Evolutionary conservation across 2,329 filamentous ascomycete genomes (phyloP).

Genomic region (Ustulina deusta): DNA sequence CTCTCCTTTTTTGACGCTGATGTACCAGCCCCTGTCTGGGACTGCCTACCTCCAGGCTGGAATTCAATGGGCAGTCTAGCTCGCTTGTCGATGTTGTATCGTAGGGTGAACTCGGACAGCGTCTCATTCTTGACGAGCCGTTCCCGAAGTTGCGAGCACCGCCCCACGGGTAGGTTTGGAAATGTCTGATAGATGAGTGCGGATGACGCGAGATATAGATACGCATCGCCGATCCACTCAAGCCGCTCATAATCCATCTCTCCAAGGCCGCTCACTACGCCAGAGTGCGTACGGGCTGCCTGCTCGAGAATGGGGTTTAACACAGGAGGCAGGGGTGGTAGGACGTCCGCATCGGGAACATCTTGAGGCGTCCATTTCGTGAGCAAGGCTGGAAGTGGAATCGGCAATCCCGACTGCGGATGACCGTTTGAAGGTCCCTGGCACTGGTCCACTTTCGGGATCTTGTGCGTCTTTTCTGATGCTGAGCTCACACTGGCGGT

Average conservation of each 20-base stretch:
- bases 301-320: slow-evolving; percentile 68
- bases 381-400: slow-evolving; percentile 48
- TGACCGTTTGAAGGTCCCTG: slow-evolving; percentile 12
- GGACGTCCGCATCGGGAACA: slow-evolving; percentile 54
- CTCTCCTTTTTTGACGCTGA: slow-evolving; percentile 63
- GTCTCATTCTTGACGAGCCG: slow-evolving; percentile 83
- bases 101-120: slow-evolving; percentile 74
- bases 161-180: slow-evolving; percentile 71
- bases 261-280: slow-evolving; percentile 53
- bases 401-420: slow-evolving; percentile 28
- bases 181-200: slow-evolving; percentile 81
- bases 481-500: slow-evolving; percentile 23
- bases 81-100: slow-evolving; percentile 77
- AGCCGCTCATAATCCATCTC: slow-evolving; percentile 79
- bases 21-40: slow-evolving; percentile 51
- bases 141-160: slow-evolving; percentile 81
- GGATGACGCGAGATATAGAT: slow-evolving; percentile 81
- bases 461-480: slow-evolving; percentile 41
- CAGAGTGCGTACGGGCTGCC: slow-evolving; percentile 76
- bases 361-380: slow-evolving; percentile 65
- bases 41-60: slow-evolving; percentile 49
- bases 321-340: slow-evolving; percentile 72
- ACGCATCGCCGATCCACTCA: slow-evolving; percentile 90
- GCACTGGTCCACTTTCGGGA: slow-evolving; percentile 42
- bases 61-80: slow-evolving; percentile 68